Percentiles rank a stretch among this genome's conserved stretches.
Conservation (phyloP, 345 rosid species). For the Pugionium dolabratum region DNA sequence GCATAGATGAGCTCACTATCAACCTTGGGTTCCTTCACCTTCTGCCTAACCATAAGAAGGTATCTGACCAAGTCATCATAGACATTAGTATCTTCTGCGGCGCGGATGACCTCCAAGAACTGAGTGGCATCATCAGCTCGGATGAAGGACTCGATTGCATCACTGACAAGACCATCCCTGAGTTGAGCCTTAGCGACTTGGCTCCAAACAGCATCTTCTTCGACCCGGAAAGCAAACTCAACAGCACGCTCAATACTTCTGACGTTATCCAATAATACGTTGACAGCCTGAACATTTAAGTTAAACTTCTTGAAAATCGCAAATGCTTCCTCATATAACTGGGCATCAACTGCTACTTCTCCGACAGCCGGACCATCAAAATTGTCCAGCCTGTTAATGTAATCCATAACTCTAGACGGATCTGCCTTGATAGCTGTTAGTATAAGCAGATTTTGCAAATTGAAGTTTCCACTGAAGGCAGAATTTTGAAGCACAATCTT, state of each 20-base stretch:
- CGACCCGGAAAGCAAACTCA: slow-evolving; percentile 97
- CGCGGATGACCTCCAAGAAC: slow-evolving; percentile 76
- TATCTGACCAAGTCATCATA: slow-evolving; percentile 95
- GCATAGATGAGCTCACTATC: slow-evolving; percentile 96
- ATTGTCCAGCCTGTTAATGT: slow-evolving; percentile 90
- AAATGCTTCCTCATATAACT: slow-evolving; percentile 85
- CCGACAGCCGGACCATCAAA: slow-evolving; percentile 99
- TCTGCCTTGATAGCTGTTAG: slow-evolving; percentile 97
- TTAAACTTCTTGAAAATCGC: slow-evolving; percentile 86
- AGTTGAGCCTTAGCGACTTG: slow-evolving; percentile 98
- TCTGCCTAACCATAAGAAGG: slow-evolving; percentile 97
- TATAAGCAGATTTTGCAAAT: slow-evolving; percentile 94
- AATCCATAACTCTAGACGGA: slow-evolving; percentile 98
- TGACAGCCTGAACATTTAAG: slow-evolving; percentile 80
- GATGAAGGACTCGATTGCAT: slow-evolving; percentile 94
- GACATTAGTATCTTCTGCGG: slow-evolving; percentile 73
- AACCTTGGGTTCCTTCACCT: slow-evolving; percentile 96
- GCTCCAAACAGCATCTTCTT: slow-evolving; percentile 97
- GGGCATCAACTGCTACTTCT: slow-evolving; percentile 95
- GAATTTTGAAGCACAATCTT: slow-evolving; percentile 98
- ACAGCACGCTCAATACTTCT: slow-evolving; percentile 86
- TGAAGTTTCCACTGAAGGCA: slow-evolving; percentile 99
- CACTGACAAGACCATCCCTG: slow-evolving; percentile 91
- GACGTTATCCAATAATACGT: slow-evolving; percentile 70
- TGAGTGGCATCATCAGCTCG: slow-evolving; percentile 90